These are phyloP conservation scores for Plasmopara muralis DNA, from an alignment of 352 stramenopile genomes.

Conservation along the genomic window DNA sequence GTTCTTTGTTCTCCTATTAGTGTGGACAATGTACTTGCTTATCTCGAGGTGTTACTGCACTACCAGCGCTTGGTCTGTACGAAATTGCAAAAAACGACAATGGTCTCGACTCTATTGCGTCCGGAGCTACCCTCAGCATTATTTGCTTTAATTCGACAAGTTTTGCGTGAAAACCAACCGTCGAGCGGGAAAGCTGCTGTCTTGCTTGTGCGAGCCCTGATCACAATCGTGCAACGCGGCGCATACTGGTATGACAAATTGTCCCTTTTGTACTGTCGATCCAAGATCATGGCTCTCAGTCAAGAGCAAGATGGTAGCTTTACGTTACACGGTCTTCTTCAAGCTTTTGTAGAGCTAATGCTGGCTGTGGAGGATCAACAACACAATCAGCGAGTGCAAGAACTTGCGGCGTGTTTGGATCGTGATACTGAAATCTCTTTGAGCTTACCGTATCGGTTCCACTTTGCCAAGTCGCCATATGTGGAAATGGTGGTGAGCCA, in stretches of 20 bases:
- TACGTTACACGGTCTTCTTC: constrained; percentile 66
- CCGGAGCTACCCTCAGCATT: constrained; percentile 54
- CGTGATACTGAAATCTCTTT: constrained; percentile 41
- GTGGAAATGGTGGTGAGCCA: constrained; percentile 78
- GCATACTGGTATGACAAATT: constrained; percentile 65
- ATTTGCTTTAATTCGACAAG: constrained; percentile 70
- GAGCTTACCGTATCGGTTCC: constrained; percentile 67
- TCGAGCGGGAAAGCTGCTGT: constrained; percentile 47
- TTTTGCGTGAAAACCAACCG: constrained; percentile 54
- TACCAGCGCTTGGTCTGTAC: constrained; percentile 27
- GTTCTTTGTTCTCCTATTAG: constrained; percentile 63
- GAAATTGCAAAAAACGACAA: constrained; percentile 2
- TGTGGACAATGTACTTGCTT: constrained; percentile 53
- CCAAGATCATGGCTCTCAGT: constrained; percentile 77
- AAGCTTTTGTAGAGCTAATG: constrained; percentile 81
- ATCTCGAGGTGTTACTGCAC: constrained; percentile 52
- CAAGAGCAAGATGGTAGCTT: constrained; percentile 76
- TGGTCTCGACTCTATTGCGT: constrained; percentile 23
- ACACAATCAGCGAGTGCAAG: constrained; percentile 32
- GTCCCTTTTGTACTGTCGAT: constrained; percentile 74
- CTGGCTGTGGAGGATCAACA: constrained; percentile 77
- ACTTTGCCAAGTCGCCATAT: constrained; percentile 54
- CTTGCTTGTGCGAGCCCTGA: constrained; percentile 57
- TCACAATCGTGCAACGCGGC: constrained; percentile 54
- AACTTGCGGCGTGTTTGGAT: constrained; percentile 47